Percentiles rank a stretch among this genome's conserved stretches.
phyloP scores from a whole-genome alignment of 495 filamentous ascomycete species.

The Cairneyella variabilis region DNA sequence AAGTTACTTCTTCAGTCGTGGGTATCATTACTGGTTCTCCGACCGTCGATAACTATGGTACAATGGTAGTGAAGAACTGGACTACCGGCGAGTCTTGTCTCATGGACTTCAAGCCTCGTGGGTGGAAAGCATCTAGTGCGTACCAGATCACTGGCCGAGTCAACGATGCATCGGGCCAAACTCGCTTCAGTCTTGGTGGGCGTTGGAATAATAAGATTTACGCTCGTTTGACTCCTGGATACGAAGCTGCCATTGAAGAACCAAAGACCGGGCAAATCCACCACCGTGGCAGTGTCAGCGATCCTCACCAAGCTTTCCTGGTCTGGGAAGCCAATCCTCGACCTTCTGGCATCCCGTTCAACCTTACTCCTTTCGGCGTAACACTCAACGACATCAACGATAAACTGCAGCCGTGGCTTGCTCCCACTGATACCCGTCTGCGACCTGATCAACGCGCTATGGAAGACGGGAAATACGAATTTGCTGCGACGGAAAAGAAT shows the following conservation, averaged over 20 bases:
- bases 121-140: conserved; percentile 89
- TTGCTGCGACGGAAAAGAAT: conserved; percentile 92
- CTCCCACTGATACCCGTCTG: conserved; percentile 87
- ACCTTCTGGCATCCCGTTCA: conserved; percentile 87
- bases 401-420: conserved; percentile 63
- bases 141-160: conserved; percentile 86
- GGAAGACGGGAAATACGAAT: conserved; percentile 94
- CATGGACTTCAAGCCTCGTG: conserved; percentile 93
- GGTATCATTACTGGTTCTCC: conserved; percentile 97
- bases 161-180: conserved; percentile 64
- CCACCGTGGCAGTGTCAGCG: conserved; percentile 40
- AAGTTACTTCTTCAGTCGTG: conserved; percentile 94
- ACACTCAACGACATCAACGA: conserved; percentile 88
- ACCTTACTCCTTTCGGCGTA: conserved; percentile 92
- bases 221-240: conserved; percentile 87
- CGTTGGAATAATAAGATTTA: conserved; percentile 98
- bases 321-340: conserved; percentile 87
- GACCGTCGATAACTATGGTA: conserved; percentile 96
- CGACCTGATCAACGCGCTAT: conserved; percentile 97
- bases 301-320: conserved; percentile 70
- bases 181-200: conserved; percentile 85
- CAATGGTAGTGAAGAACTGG: conserved; percentile 97
- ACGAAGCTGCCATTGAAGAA: conserved; percentile 67
- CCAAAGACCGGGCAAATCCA: conserved; percentile 32
- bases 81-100: conserved; percentile 86